These are phyloP conservation scores for Lactifluus echinatus DNA, from an alignment of 768 basidiomycete genomes.

Conservation along the genomic window DNA sequence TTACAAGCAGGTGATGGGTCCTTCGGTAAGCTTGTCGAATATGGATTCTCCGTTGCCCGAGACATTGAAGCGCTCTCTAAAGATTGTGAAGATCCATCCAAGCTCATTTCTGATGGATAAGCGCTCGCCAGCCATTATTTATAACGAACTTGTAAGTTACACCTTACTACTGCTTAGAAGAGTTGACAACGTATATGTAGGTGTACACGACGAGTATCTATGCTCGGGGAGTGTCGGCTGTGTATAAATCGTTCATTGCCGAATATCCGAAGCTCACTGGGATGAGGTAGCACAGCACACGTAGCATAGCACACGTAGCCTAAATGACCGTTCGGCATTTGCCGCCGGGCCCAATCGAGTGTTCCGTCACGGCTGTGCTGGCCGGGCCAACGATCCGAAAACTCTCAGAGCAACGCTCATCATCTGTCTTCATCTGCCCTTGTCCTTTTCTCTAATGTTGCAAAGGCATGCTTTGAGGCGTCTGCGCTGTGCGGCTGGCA, in stretches of 20 bases:
- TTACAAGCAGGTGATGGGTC: slow-evolving; percentile 78
- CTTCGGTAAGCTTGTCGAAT: slow-evolving; percentile 38
- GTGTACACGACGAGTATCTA: slow-evolving; percentile 79
- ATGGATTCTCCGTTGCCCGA: not conserved
- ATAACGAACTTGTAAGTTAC: slow-evolving; percentile 77
- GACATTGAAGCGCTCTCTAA: slow-evolving; percentile 20
- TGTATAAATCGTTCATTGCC: slow-evolving; percentile 50
- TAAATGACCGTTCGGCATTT: not conserved
- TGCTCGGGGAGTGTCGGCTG: slow-evolving; percentile 82
- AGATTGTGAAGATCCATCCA: slow-evolving; percentile 86
- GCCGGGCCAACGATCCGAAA: not conserved
- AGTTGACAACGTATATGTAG: slow-evolving; percentile 30
- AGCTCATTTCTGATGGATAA: slow-evolving; percentile 74
- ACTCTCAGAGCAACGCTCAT: not conserved
- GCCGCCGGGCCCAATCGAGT: not conserved
- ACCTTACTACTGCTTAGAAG: not conserved
- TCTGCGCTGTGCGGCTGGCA: slow-evolving; percentile 26
- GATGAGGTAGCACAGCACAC: not conserved
- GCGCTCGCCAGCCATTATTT: slow-evolving; percentile 81
- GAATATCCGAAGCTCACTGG: slow-evolving; percentile 17
- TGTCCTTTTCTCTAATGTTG: slow-evolving; percentile 26
- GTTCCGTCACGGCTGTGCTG: not conserved
- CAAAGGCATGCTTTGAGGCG: slow-evolving; percentile 32
- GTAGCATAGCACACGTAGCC: not conserved
- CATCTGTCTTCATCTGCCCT: not conserved